Base-by-base conservation (phyloP, 768 basidiomycete species). In the Xerocomellus chrysenteron region DNA sequence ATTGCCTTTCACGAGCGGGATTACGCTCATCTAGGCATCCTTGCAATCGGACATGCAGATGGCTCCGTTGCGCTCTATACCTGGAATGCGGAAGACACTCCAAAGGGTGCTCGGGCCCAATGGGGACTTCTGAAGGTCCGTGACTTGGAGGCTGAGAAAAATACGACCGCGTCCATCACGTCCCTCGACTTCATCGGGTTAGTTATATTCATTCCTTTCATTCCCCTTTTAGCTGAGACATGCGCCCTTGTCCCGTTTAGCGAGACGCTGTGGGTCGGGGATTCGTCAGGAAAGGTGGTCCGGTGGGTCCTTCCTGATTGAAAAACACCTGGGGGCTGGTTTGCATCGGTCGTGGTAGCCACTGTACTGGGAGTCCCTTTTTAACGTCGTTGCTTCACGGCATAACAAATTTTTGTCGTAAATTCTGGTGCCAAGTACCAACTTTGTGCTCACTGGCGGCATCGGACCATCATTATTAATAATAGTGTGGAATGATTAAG, bases 1-100 rank as follows among this genome's bases (percentile, higher is more conserved):
- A 72, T 97, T 49, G 86, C 88, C 0, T 96, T 96, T 75, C 88
- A 92, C 56, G 91, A 95, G 65, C 83, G 94, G 35, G 94, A 96
- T 65, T 96, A 90, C 69, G 85, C 90, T 0, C 78, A 81, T 57
- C 75, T 84, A 0, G 90, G 90, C 5, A 77, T 93, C 5, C 78
- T 97, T n/a, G 92, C 92, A 0, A 87, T 87, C 1, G 92, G 91
- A 4, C 82, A 85, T 6, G 76, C 84, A 1, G 89, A 91, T 59
- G 90, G 92, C 8, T 80, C 84, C 3, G 86, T 94, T 51, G 83
- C 83, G 0, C 74, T 97, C n/a, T 78, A 90, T 57, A 90, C 93
- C 1, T 94, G 94, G 88, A 88, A 84, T 16, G 81, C 90, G 0
- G 87, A 93, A 56, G 82, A 83, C 13, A 88, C 90, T 0, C 84